phyloP scores from a whole-genome alignment of 805 yeast species.

The Myxozyma kluyveri region DNA sequence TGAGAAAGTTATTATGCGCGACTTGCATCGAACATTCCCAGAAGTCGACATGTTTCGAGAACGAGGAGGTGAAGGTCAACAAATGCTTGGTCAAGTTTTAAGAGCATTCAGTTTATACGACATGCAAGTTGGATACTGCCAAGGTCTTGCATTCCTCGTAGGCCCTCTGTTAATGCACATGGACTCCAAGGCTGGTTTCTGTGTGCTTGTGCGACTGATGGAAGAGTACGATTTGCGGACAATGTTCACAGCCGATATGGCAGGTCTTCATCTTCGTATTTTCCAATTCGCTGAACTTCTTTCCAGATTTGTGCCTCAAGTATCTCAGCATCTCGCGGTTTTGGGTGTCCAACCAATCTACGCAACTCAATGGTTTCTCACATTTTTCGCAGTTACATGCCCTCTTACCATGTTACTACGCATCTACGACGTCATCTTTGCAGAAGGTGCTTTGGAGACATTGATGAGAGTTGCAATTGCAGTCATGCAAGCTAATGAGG shows the following conservation, averaged over 20 bases:
- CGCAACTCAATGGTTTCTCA: slow-evolving; percentile 65
- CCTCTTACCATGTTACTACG: slow-evolving; percentile 52
- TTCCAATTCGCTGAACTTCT: slow-evolving; percentile 51
- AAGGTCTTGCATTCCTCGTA: slow-evolving; percentile 61
- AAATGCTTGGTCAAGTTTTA: slow-evolving; percentile 51
- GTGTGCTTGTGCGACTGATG: slow-evolving; percentile 55
- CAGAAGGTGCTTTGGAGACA: slow-evolving; percentile 54
- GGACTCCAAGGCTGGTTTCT: slow-evolving; percentile 46
- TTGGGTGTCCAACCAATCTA: slow-evolving; percentile 48
- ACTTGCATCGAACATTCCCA: slow-evolving; percentile 61
- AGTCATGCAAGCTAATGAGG: slow-evolving; percentile 49
- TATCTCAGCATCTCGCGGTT: slow-evolving; percentile 46
- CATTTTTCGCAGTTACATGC: slow-evolving; percentile 58
- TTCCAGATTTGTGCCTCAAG: slow-evolving; percentile 42
- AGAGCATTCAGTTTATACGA: slow-evolving; percentile 65
- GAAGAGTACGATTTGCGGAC: slow-evolving; percentile 56
- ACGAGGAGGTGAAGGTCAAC: slow-evolving; percentile 44
- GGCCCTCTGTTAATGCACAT: slow-evolving; percentile 54
- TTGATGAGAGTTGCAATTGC: slow-evolving; percentile 58
- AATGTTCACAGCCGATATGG: slow-evolving; percentile 53
- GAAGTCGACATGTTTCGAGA: slow-evolving; percentile 48
- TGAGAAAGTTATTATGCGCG: slow-evolving; percentile 51
- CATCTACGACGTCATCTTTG: slow-evolving; percentile 51
- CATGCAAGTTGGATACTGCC: slow-evolving; percentile 66
- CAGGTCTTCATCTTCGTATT: slow-evolving; percentile 53